A percentile compares a stretch with the other conserved stretches of the same genome.
Evolutionary conservation across 371 early-diverging fungal species (phyloP).

Genomic region (Sporodiniella umbellata): DNA sequence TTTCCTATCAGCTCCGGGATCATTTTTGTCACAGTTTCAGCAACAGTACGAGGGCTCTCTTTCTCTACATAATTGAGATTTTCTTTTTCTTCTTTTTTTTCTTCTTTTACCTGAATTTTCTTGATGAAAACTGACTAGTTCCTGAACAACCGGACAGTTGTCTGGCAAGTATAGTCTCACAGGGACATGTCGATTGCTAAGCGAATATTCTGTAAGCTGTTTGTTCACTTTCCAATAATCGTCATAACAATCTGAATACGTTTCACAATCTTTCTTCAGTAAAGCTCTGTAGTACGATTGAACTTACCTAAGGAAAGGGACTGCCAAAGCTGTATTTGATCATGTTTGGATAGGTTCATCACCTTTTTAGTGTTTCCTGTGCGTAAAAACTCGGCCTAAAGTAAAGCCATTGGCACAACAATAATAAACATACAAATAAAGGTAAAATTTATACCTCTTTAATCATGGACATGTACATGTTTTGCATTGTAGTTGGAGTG

Average conservation of each 20-base stretch:
- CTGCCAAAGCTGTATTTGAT: constrained; percentile 71
- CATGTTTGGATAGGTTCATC: constrained; percentile 73
- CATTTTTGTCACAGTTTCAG: constrained; percentile 12
- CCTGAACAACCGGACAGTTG: constrained; percentile 61
- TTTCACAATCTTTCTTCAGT: background rate
- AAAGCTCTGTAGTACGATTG: no score
- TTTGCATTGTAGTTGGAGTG: constrained; percentile 53
- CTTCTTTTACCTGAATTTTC: constrained; percentile 19
- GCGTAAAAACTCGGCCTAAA: constrained; percentile 71
- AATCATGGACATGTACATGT: constrained; percentile 77
- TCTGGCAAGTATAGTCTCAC: constrained; percentile 59
- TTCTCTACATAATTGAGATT: constrained; percentile 1
- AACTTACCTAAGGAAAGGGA: constrained; percentile 49
- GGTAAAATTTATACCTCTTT: constrained; percentile 55
- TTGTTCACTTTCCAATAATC: constrained; percentile 66
- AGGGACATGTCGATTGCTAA: constrained; percentile 45
- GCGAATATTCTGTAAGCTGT: constrained; percentile 45
- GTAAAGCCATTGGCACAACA: background rate
- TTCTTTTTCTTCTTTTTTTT: background rate
- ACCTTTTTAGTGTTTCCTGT: constrained; percentile 68
- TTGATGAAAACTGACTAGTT: constrained; percentile 39
- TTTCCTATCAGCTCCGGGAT: constrained; percentile 21
- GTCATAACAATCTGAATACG: constrained; percentile 46
- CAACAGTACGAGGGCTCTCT: constrained; percentile 14
- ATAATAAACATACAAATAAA: background rate